Percentiles rank a stretch among this genome's conserved stretches.
phyloP scores from a whole-genome alignment of 305 asterid species.

The Fraxinus dipetala region DNA sequence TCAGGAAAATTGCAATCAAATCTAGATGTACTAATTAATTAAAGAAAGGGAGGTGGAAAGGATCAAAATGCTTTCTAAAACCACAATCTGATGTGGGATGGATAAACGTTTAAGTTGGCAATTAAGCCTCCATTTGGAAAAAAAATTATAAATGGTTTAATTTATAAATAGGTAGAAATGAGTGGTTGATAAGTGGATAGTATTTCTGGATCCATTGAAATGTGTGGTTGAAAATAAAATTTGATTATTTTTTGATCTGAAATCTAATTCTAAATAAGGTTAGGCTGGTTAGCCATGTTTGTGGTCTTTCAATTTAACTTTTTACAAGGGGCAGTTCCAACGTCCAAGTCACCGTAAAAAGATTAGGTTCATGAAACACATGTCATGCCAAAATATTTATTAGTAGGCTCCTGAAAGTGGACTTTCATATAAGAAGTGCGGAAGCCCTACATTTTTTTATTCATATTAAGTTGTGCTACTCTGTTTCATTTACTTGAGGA shows the following conservation, averaged over 20 bases:
- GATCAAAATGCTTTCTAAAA: background rate
- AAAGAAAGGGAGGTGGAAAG: background rate
- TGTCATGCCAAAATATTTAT: background rate
- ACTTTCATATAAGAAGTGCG: background rate
- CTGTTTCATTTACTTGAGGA: conserved; percentile 1
- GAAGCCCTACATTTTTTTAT: background rate
- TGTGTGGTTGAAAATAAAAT: background rate
- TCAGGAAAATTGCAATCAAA: background rate
- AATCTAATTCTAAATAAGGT: background rate
- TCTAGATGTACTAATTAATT: background rate
- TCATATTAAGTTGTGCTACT: background rate
- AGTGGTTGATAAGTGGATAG: background rate
- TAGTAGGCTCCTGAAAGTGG: background rate
- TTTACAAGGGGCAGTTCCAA: background rate
- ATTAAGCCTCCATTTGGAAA: background rate
- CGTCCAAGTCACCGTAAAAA: background rate
- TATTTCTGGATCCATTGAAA: background rate
- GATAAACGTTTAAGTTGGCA: background rate
- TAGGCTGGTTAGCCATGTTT: background rate
- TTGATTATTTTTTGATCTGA: background rate
- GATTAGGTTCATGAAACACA: background rate
- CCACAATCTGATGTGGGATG: background rate
- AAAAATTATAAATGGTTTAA: background rate
- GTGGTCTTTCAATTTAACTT: background rate
- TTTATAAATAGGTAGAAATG: background rate